Evolutionary conservation across 148 eudicot species (phyloP).

Genomic region (Bassia scoparia): DNA sequence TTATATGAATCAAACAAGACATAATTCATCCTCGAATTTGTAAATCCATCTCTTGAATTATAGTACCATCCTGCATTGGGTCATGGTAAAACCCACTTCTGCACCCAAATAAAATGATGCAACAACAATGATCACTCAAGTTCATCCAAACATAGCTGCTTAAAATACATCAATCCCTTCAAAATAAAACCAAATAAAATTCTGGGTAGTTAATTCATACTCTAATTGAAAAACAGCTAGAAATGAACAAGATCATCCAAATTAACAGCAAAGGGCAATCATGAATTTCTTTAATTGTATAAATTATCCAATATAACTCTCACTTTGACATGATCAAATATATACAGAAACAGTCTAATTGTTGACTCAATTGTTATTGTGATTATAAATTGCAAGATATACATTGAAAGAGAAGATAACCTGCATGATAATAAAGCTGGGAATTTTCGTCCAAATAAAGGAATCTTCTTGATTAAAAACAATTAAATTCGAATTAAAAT

Average conservation of each 20-base stretch:
- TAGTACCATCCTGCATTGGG: slow-evolving; percentile 93
- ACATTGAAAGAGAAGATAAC: slow-evolving; percentile 37
- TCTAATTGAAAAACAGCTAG: too few relatives aligned
- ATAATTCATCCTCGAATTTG: slow-evolving; percentile 86
- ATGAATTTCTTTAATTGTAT: too few relatives aligned
- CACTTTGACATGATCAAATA: too few relatives aligned
- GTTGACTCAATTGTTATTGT: too few relatives aligned
- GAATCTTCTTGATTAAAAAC: slow-evolving; percentile 35
- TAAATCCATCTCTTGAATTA: slow-evolving; percentile 69
- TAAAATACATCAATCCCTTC: not conserved
- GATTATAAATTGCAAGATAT: too few relatives aligned
- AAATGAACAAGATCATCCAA: not conserved
- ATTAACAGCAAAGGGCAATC: too few relatives aligned
- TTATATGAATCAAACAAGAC: slow-evolving; percentile 46
- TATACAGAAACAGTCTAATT: too few relatives aligned
- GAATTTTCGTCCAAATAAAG: slow-evolving; percentile 70
- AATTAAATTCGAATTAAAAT: too few relatives aligned
- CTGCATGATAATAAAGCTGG: slow-evolving; percentile 80
- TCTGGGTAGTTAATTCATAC: not conserved
- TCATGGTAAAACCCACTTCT: slow-evolving; percentile 97
- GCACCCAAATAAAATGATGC: slow-evolving; percentile 34
- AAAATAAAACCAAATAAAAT: not conserved
- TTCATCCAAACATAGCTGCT: not conserved
- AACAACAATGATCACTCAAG: not conserved
- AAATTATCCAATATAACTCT: too few relatives aligned